Evolutionary conservation across 257 asterid genomes (phyloP).

Genomic region (Nyctanthes arbortristis): DNA sequence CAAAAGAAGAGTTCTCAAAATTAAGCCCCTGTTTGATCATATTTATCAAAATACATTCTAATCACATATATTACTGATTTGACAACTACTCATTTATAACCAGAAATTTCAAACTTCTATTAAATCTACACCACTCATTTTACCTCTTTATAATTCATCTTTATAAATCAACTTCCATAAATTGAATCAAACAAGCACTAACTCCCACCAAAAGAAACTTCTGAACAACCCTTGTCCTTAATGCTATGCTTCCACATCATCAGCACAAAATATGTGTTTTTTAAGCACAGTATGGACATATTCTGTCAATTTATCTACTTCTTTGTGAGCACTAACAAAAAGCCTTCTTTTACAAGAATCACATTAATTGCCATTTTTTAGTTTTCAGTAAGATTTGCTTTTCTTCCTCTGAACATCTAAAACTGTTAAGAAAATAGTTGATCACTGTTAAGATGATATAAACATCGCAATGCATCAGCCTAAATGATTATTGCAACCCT

Average conservation of each 20-base stretch:
- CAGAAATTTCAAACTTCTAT: no score
- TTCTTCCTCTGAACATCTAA: not conserved
- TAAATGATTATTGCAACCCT: not conserved
- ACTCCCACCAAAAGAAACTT: no score
- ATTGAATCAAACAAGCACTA: no score
- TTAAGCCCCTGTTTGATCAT: no score
- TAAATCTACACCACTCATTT: no score
- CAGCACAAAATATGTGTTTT: not conserved
- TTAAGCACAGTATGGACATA: not conserved
- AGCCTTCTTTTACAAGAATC: not conserved
- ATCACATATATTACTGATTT: no score
- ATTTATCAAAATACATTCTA: no score
- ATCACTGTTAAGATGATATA: not conserved
- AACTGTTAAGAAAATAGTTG: conserved; percentile 1
- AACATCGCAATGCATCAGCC: not conserved
- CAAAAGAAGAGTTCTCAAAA: not conserved
- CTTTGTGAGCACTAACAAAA: not conserved
- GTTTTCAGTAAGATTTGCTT: not conserved
- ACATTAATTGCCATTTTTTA: not conserved
- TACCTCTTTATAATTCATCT: no score
- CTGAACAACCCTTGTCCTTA: not conserved
- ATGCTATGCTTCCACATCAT: not conserved
- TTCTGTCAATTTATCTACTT: not conserved
- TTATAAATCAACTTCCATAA: no score
- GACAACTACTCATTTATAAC: no score